Evolutionary conservation across 768 basidiomycete genomes (phyloP).

Genomic region (Termitomyces sp.): DNA sequence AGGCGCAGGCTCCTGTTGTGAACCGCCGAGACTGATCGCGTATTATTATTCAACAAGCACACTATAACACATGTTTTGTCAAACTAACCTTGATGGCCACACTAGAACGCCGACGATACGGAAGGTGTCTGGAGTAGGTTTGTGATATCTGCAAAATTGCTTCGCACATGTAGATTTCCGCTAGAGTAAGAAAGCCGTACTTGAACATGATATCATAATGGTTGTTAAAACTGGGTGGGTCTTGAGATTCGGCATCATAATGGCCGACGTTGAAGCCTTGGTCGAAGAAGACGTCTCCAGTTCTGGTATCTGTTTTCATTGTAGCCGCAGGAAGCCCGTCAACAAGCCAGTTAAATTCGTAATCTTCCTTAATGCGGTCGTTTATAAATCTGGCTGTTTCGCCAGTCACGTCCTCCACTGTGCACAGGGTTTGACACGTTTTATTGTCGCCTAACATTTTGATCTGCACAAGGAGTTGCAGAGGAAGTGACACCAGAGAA

Average conservation of each 20-base stretch:
- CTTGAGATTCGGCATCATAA: slow-evolving; percentile 50
- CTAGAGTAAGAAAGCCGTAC: slow-evolving; percentile 25
- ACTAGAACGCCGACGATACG: slow-evolving; percentile 92
- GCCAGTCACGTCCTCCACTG: slow-evolving; percentile 42
- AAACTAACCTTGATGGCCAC: slow-evolving; percentile 47
- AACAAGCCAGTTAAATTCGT: slow-evolving; percentile 91
- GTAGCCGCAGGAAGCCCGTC: slow-evolving; percentile 94
- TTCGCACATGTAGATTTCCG: neutral
- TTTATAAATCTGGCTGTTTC: slow-evolving; percentile 89
- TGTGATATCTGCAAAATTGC: slow-evolving; percentile 62
- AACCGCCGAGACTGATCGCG: slow-evolving; percentile 51
- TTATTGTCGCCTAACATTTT: slow-evolving; percentile 73
- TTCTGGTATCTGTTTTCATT: slow-evolving; percentile 78
- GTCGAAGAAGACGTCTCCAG: slow-evolving; percentile 85
- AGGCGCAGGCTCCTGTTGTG: slow-evolving; percentile 42
- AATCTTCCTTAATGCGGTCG: slow-evolving; percentile 86
- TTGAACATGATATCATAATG: slow-evolving; percentile 86
- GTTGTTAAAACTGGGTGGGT: slow-evolving; percentile 76
- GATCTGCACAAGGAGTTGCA: slow-evolving; percentile 41
- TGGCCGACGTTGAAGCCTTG: slow-evolving; percentile 93
- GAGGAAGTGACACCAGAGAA: neutral
- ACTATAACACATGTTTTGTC: neutral
- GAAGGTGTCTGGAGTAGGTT: slow-evolving; percentile 58
- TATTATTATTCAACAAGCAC: neutral
- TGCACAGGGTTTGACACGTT: slow-evolving; percentile 77